phyloP scores from a whole-genome alignment of 169 alveolate genomes.

The Cryptosporidium ubiquitum region DNA sequence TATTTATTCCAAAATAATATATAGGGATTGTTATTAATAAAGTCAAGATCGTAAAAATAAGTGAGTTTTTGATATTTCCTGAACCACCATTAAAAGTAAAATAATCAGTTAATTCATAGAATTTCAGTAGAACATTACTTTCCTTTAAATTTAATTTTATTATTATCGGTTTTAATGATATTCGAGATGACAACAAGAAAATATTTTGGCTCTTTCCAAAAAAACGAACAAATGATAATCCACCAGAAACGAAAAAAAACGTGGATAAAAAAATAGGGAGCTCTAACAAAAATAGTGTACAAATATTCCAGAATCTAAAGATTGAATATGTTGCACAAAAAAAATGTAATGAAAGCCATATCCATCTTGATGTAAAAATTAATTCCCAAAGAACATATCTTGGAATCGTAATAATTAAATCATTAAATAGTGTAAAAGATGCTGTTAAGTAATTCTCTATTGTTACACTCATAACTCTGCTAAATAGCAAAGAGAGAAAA shows the following conservation, averaged over 20 bases:
- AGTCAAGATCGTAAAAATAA: constrained; percentile 23
- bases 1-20: constrained; percentile 13
- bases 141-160: neutral
- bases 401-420: constrained; percentile 34
- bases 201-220: constrained; percentile 65
- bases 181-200: constrained; percentile 18
- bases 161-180: neutral
- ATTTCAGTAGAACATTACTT: neutral
- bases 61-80: constrained; percentile 1
- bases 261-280: constrained; percentile 7
- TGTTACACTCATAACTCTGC: constrained; percentile 49
- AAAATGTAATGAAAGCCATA: constrained; percentile 48
- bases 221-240: constrained; percentile 46
- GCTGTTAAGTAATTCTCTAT: constrained; percentile 56
- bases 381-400: constrained; percentile 70
- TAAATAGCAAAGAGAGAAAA: constrained; percentile 21
- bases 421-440: constrained; percentile 47
- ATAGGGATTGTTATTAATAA: constrained; percentile 32
- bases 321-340: constrained; percentile 48
- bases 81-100: constrained; percentile 11
- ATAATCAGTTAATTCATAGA: constrained; percentile 2
- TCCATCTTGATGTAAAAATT: constrained; percentile 67
- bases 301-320: constrained; percentile 22
- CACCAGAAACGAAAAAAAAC: constrained; percentile 46
- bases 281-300: constrained; percentile 18